Percentiles rank a stretch among this genome's conserved stretches.
phyloP scores from a whole-genome alignment of 1,284 basidiomycete genomes.

The Rhodofomes roseus region DNA sequence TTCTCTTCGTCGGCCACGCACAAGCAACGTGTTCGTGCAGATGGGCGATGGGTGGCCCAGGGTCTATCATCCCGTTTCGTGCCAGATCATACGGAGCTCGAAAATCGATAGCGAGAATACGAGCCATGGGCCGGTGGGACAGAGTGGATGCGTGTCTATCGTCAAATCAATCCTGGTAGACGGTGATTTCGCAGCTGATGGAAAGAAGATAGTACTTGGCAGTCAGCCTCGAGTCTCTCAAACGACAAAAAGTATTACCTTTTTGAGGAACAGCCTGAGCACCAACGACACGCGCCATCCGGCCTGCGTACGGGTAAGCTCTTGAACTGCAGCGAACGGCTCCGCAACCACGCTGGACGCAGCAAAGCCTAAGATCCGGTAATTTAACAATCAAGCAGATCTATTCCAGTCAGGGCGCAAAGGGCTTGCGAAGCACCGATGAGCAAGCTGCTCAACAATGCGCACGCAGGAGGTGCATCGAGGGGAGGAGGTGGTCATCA shows the following conservation, averaged over 20 bases:
- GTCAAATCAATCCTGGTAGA: neutral
- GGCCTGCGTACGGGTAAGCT: neutral
- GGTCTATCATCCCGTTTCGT: conserved; percentile 3
- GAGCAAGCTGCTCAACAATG: neutral
- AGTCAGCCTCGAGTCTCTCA: neutral
- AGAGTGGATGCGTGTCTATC: conserved; percentile 1
- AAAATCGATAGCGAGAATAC: conserved; percentile 4
- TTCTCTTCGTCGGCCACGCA: conserved; percentile 15
- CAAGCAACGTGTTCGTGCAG: conserved; percentile 20
- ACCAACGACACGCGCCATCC: neutral
- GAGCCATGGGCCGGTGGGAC: neutral
- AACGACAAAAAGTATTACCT: neutral
- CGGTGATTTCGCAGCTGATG: neutral
- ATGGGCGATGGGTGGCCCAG: conserved; percentile 6
- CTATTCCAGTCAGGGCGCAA: neutral
- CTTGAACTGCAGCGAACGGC: neutral
- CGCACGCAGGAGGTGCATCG: neutral
- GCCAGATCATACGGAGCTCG: neutral
- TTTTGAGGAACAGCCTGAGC: neutral
- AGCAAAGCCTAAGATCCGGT: neutral
- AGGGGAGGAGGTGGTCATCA: neutral
- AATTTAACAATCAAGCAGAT: neutral
- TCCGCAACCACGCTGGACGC: neutral
- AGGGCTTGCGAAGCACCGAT: neutral
- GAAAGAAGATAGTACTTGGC: neutral